Evolutionary conservation across 2,329 filamentous ascomycete species (phyloP).

Genomic region (Aaosphaeria pasadenensis): DNA sequence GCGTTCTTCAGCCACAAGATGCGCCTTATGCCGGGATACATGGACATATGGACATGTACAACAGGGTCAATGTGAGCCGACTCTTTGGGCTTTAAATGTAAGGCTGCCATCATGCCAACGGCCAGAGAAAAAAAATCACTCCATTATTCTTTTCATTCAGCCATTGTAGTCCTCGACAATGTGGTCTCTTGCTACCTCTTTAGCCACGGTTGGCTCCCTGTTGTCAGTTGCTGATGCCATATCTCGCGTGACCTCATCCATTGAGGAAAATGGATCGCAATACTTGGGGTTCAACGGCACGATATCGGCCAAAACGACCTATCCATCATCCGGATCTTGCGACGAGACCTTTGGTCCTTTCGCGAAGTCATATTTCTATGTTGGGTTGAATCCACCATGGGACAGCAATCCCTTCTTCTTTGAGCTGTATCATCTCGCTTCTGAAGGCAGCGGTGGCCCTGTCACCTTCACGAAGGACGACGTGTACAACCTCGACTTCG

Average conservation of each 20-base stretch:
- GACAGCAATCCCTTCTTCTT: conserved; percentile 6
- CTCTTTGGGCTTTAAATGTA: too few species aligned
- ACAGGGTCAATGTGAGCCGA: too few species aligned
- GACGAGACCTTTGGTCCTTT: not conserved
- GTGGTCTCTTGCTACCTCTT: too few species aligned
- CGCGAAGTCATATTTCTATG: not conserved
- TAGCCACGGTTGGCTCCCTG: too few species aligned
- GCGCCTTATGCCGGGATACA: too few species aligned
- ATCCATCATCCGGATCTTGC: not conserved
- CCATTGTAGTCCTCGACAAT: too few species aligned
- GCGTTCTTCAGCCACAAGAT: too few species aligned
- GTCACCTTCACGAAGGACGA: not conserved
- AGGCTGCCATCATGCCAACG: too few species aligned
- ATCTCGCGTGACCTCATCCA: not conserved
- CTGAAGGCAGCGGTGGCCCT: not conserved
- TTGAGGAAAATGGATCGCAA: not conserved
- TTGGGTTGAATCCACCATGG: conserved; percentile 5
- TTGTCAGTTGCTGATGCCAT: too few species aligned
- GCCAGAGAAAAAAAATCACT: too few species aligned
- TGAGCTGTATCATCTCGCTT: conserved; percentile 3
- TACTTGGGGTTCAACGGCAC: not conserved
- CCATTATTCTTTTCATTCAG: too few species aligned
- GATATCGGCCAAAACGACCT: not conserved
- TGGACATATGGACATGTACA: too few species aligned
- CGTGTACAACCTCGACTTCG: conserved; percentile 3